Percentiles rank a stretch among this genome's conserved stretches.
Evolutionary conservation across 2,329 filamentous ascomycete genomes (phyloP).

Genomic region (Pseudopithomyces chartarum): DNA sequence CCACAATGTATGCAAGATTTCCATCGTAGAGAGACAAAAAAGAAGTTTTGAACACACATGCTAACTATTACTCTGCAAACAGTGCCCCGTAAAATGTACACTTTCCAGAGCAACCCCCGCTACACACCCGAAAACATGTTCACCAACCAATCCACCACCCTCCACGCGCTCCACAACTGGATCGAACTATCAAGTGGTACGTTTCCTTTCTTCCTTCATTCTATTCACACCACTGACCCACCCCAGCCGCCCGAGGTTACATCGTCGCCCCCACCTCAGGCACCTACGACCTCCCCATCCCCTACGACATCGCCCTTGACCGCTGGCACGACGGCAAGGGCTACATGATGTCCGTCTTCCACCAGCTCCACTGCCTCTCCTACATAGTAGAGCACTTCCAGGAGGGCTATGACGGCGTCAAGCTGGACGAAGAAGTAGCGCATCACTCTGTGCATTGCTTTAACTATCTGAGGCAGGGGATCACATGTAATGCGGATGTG

Average conservation of each 20-base stretch:
- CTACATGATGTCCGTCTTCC: constrained; percentile 32
- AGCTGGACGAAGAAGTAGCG: constrained; percentile 21
- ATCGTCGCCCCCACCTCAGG: constrained; percentile 9
- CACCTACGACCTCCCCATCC: constrained; percentile 23
- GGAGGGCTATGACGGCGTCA: constrained; percentile 23
- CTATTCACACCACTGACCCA: background rate
- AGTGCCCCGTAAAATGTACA: constrained; percentile 29
- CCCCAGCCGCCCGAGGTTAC: constrained; percentile 24
- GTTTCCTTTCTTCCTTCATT: background rate
- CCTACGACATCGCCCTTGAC: constrained; percentile 23
- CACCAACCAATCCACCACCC: constrained; percentile 23
- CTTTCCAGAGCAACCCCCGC: constrained; percentile 22
- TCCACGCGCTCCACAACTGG: constrained; percentile 29
- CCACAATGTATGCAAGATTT: background rate
- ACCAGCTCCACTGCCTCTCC: constrained; percentile 33
- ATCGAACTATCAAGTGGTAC: constrained; percentile 24
- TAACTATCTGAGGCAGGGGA: constrained; percentile 30
- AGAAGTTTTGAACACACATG: background rate
- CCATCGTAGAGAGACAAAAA: background rate
- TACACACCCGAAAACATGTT: constrained; percentile 30
- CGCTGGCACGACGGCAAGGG: constrained; percentile 23
- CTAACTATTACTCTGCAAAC: constrained; percentile 4
- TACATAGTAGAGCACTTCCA: constrained; percentile 28
- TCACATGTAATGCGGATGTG: constrained; percentile 32
- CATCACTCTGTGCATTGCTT: constrained; percentile 34